Percentiles rank a stretch among this genome's conserved stretches.
phyloP scores from a whole-genome alignment of 768 basidiomycete genomes.

The Tricholoma flavovirens region DNA sequence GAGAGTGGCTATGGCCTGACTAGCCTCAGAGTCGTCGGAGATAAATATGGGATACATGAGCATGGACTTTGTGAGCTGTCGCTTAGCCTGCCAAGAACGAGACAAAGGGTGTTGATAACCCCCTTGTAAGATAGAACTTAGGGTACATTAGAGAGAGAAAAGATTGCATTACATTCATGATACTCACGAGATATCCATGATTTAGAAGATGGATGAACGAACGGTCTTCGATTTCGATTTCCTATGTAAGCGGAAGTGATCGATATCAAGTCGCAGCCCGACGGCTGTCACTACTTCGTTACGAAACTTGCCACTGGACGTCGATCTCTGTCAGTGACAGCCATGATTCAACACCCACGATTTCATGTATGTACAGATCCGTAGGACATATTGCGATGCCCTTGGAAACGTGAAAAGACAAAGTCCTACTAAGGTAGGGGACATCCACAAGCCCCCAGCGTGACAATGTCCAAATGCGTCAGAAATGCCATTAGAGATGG shows the following conservation, averaged over 20 bases:
- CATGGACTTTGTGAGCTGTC: slow-evolving; percentile 83
- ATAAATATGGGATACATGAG: slow-evolving; percentile 99
- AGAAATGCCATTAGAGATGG: too few relatives aligned
- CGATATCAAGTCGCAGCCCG: neutral
- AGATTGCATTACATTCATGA: neutral
- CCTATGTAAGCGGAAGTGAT: neutral
- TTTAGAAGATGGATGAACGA: neutral
- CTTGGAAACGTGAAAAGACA: too few relatives aligned
- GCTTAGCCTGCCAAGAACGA: slow-evolving; percentile 80
- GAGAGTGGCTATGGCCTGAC: slow-evolving; percentile 67
- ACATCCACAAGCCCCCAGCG: too few relatives aligned
- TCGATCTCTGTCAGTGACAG: neutral
- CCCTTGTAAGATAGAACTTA: slow-evolving; percentile 79
- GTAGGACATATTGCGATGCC: too few relatives aligned
- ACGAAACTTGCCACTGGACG: neutral
- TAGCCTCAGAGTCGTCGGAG: slow-evolving; percentile 87
- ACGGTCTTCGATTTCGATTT: too few relatives aligned
- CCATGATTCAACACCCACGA: neutral
- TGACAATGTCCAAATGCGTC: too few relatives aligned
- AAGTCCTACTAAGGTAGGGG: too few relatives aligned
- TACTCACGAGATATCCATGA: slow-evolving; percentile 44
- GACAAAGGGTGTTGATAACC: slow-evolving; percentile 91
- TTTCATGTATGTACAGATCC: too few relatives aligned
- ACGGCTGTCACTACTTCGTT: too few relatives aligned
- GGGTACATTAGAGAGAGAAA: slow-evolving; percentile 7